phyloP scores from a whole-genome alignment of 306 rosid species.

The Lotus japonicus region DNA sequence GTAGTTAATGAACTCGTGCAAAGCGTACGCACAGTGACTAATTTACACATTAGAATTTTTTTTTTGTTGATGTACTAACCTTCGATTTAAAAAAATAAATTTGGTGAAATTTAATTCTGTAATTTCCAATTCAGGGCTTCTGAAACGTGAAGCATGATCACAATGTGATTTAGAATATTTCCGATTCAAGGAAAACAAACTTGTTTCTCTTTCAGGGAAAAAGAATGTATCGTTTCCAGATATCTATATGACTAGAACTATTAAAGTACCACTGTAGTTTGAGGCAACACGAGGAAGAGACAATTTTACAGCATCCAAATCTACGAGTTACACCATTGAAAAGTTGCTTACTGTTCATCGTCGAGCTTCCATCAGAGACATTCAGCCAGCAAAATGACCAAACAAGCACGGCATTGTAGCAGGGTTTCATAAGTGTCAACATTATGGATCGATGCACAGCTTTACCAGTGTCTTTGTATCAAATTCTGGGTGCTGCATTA shows the following conservation, averaged over 20 bases:
- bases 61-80: no score
- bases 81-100: no score
- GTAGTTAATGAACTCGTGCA: no score
- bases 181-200: neutral
- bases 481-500: slow-evolving; percentile 60
- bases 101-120: no score
- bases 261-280: no score
- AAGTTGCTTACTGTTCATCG: slow-evolving; percentile 8
- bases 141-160: neutral
- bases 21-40: no score
- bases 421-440: neutral
- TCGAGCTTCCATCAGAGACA: neutral
- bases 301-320: neutral
- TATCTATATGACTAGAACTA: no score
- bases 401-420: neutral
- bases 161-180: neutral
- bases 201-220: neutral
- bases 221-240: neutral
- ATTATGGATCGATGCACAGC: neutral
- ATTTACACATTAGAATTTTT: no score
- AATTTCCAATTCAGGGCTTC: neutral
- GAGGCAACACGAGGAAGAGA: no score
- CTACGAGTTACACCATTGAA: neutral
- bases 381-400: neutral
- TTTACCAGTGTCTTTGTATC: slow-evolving; percentile 14